phyloP scores from a whole-genome alignment of 2,329 filamentous ascomycete species.

The Aureobasidium pullulans region DNA sequence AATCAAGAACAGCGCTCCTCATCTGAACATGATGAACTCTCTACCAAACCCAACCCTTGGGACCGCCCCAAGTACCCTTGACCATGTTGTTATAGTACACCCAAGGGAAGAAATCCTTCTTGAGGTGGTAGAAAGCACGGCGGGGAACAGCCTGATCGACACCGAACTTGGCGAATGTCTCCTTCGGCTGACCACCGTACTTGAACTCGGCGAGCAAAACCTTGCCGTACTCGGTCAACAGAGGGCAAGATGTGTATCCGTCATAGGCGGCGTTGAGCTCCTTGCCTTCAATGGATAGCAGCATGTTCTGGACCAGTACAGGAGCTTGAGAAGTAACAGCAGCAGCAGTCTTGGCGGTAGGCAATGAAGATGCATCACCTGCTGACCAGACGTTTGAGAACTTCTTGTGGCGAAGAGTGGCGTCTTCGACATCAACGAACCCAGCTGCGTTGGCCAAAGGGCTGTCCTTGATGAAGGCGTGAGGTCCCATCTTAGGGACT shows the following conservation, averaged over 20 bases:
- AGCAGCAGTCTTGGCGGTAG: constrained; percentile 34
- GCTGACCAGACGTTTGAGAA: constrained; percentile 33
- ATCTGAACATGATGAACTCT: too few relatives aligned
- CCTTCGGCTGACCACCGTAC: constrained; percentile 55
- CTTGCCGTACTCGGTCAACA: constrained; percentile 48
- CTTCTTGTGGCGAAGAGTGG: constrained; percentile 31
- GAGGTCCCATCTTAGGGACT: constrained; percentile 32
- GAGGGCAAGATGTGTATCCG: constrained; percentile 34
- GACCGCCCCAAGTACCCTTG: constrained; percentile 56
- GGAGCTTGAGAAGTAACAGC: constrained; percentile 33
- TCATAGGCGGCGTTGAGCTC: constrained; percentile 25
- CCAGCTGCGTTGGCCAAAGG: constrained; percentile 29
- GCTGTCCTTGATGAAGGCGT: constrained; percentile 31
- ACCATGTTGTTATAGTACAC: constrained; percentile 55
- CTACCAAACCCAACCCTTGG: constrained; percentile 42
- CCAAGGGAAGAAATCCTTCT: constrained; percentile 63
- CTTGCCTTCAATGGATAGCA: constrained; percentile 25
- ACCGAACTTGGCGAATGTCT: constrained; percentile 53
- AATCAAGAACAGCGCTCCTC: background rate
- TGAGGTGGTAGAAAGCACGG: constrained; percentile 53
- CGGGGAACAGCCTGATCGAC: constrained; percentile 52
- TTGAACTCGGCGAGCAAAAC: constrained; percentile 60
- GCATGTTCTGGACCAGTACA: constrained; percentile 29
- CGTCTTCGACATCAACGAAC: constrained; percentile 31
- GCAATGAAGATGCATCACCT: constrained; percentile 31